phyloP scores from a whole-genome alignment of 768 basidiomycete genomes.

The Boletus rubropictus region DNA sequence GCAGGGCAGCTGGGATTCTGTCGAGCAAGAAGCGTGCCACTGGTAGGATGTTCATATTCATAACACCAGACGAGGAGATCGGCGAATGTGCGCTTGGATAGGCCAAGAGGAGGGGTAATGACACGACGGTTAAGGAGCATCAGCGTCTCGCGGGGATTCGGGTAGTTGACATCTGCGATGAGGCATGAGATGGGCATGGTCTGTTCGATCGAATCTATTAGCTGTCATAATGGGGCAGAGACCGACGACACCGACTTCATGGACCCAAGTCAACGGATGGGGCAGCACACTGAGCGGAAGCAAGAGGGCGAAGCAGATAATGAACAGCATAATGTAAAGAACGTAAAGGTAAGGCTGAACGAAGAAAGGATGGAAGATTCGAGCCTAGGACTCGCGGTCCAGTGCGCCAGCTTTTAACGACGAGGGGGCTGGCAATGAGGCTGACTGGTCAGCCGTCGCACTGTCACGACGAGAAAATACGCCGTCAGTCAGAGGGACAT shows the following conservation, averaged over 20 bases:
- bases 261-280: constrained; percentile 14
- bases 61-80: constrained; percentile 29
- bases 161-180: constrained; percentile 26
- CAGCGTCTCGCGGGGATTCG: constrained; percentile 19
- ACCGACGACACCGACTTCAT: constrained; percentile 2
- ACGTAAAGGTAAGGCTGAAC: background rate
- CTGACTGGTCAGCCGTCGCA: constrained; percentile 4
- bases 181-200: constrained; percentile 15
- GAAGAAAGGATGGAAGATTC: background rate
- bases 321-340: constrained; percentile 23
- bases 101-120: constrained; percentile 19
- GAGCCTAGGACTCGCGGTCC: background rate
- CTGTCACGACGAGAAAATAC: background rate
- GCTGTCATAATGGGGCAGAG: background rate
- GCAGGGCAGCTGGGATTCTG: constrained; percentile 18
- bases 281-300: constrained; percentile 15
- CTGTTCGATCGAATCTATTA: constrained; percentile 7
- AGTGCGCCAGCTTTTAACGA: background rate
- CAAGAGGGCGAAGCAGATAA: constrained; percentile 15
- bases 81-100: constrained; percentile 19
- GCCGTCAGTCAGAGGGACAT: background rate
- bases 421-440: constrained; percentile 10
- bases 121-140: constrained; percentile 20
- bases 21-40: constrained; percentile 20
- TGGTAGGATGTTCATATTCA: constrained; percentile 8